Evolutionary conservation across 2,329 filamentous ascomycete species (phyloP).

Genomic region (Dactylellina drechsleri): DNA sequence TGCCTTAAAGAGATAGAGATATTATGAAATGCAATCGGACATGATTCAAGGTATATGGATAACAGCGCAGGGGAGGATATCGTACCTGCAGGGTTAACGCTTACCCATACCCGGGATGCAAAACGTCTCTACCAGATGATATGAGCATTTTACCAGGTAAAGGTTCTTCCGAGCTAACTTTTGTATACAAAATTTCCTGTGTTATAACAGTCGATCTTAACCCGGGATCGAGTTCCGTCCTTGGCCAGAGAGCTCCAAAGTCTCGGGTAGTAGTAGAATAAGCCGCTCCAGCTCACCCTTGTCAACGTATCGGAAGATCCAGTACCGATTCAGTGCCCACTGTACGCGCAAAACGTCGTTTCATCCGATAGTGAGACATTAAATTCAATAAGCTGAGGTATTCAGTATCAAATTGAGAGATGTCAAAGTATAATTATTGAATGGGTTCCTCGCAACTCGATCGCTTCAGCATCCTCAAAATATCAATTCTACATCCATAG

Average conservation of each 20-base stretch:
- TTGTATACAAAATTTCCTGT: not conserved
- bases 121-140: not conserved
- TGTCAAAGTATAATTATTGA: too few species aligned
- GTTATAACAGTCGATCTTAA: not conserved
- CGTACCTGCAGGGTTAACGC: constrained; percentile 34
- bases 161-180: constrained; percentile 9
- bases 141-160: constrained; percentile 53
- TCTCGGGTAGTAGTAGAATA: not conserved
- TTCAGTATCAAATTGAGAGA: too few species aligned
- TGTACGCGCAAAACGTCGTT: not conserved
- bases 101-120: constrained; percentile 9
- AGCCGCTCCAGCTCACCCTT: not conserved
- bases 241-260: not conserved
- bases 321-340: constrained; percentile 5
- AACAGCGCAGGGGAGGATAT: not conserved
- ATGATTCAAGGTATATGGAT: too few species aligned
- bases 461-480: too few species aligned
- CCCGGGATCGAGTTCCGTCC: constrained; percentile 39
- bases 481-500: too few species aligned
- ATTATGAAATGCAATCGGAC: too few species aligned
- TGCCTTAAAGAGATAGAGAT: too few species aligned
- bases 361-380: constrained; percentile 11
- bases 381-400: not conserved
- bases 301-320: constrained; percentile 13
- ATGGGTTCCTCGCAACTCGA: too few species aligned